These are phyloP conservation scores for Radiomyces spectabilis DNA, from an alignment of 192 early-diverging fungal species.

Conservation along the genomic window DNA sequence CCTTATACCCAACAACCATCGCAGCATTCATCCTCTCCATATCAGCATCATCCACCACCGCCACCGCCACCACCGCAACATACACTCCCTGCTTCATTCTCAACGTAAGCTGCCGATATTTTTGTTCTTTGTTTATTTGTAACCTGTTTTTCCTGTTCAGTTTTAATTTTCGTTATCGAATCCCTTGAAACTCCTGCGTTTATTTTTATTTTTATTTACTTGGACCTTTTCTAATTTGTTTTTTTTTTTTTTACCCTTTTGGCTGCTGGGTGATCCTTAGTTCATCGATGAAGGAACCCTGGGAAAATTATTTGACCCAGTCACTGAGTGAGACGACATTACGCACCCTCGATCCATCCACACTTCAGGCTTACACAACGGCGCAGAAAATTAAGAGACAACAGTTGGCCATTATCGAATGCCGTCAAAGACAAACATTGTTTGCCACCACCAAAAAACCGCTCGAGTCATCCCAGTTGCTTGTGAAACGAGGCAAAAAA, in stretches of 20 bases:
- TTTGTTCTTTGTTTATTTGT: no score
- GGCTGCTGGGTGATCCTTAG: no score
- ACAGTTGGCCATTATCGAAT: conserved; percentile 22
- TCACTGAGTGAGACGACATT: background rate
- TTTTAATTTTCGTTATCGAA: background rate
- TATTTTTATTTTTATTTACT: background rate
- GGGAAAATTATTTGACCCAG: no score
- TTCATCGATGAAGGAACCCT: no score
- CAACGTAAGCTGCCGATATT: no score
- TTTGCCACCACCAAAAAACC: background rate
- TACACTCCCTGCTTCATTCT: background rate
- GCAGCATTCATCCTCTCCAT: background rate
- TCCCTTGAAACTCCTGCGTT: background rate
- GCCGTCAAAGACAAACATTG: conserved; percentile 4
- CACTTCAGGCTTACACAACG: background rate
- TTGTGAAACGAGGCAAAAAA: background rate
- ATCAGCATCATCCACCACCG: background rate
- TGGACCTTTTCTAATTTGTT: background rate
- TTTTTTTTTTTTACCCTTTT: background rate
- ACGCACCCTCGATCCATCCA: background rate
- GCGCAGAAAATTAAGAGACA: conserved; percentile 7
- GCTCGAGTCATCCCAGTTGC: background rate
- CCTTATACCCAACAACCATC: no score
- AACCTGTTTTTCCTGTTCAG: no score
- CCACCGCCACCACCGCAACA: background rate